A percentile compares a stretch with the other conserved stretches of the same genome.
phyloP scores from a whole-genome alignment of 768 basidiomycete genomes.

The Hypholoma fasciculare region DNA sequence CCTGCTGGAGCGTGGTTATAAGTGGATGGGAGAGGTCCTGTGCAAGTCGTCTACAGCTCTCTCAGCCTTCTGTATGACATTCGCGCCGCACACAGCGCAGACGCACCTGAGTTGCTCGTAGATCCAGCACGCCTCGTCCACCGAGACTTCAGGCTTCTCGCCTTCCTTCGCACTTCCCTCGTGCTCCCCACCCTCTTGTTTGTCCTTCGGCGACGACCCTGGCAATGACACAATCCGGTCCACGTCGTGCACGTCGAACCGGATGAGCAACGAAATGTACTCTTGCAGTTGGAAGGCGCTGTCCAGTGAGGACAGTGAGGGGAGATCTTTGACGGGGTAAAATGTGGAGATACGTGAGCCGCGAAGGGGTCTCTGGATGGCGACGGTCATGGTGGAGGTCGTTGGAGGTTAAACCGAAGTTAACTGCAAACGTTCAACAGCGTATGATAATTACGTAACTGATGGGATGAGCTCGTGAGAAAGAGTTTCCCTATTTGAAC shows the following conservation, averaged over 20 bases:
- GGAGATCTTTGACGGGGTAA: slow-evolving; percentile 73
- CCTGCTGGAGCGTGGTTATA: slow-evolving; percentile 81
- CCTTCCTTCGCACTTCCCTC: slow-evolving; percentile 35
- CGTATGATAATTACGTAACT: neutral
- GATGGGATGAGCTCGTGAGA: neutral
- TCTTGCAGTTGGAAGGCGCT: slow-evolving; percentile 96
- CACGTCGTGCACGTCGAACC: slow-evolving; percentile 86
- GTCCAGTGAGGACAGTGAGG: slow-evolving; percentile 72
- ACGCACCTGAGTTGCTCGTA: slow-evolving; percentile 57
- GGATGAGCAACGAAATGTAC: slow-evolving; percentile 87
- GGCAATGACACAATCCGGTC: slow-evolving; percentile 80
- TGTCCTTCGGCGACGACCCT: slow-evolving; percentile 33
- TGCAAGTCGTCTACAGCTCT: slow-evolving; percentile 68
- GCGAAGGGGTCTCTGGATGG: slow-evolving; percentile 66
- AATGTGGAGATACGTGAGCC: slow-evolving; percentile 81
- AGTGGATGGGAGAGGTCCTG: slow-evolving; percentile 86
- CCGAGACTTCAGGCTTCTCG: slow-evolving; percentile 48
- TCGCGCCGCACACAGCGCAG: neutral
- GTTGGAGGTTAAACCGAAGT: slow-evolving; percentile 4
- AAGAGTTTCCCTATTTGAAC: too few species aligned
- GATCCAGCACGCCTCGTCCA: slow-evolving; percentile 86
- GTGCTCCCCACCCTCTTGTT: slow-evolving; percentile 24
- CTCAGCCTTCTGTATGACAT: neutral
- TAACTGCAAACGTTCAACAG: neutral
- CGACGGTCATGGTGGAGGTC: slow-evolving; percentile 29